Conservation (phyloP, 495 filamentous ascomycete genomes). For the Penicillium waksmanii region DNA sequence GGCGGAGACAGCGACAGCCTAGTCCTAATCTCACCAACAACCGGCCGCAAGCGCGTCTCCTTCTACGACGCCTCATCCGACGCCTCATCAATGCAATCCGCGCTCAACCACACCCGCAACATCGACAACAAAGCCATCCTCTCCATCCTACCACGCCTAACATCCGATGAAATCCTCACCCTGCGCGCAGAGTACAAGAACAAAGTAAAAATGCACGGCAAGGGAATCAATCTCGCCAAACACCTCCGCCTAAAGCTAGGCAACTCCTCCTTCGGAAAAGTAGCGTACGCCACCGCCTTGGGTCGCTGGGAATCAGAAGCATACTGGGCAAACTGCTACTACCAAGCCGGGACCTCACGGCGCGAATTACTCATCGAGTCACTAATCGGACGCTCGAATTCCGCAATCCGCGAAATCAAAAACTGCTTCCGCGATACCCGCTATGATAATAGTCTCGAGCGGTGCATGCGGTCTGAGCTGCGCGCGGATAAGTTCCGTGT, state of each 20-base stretch:
- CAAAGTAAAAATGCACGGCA: conserved; percentile 77
- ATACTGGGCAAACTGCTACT: conserved; percentile 99
- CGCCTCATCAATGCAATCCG: conserved; percentile 73
- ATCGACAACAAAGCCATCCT: conserved; percentile 73
- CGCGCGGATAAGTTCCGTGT: conserved; percentile 93
- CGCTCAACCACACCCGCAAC: conserved; percentile 68
- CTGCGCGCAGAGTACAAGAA: conserved; percentile 88
- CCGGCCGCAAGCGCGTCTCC: conserved; percentile 53
- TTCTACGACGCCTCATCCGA: conserved; percentile 79
- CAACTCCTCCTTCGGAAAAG: conserved; percentile 80
- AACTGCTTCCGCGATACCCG: conserved; percentile 91
- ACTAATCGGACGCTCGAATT: conserved; percentile 84
- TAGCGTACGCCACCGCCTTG: conserved; percentile 85
- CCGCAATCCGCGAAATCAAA: conserved; percentile 89
- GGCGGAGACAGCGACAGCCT: conserved; percentile 23
- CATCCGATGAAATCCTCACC: conserved; percentile 82
- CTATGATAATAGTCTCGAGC: conserved; percentile 78
- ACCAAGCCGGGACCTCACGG: conserved; percentile 82
- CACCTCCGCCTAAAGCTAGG: conserved; percentile 81
- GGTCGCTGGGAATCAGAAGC: conserved; percentile 93
- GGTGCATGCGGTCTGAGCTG: conserved; percentile 88
- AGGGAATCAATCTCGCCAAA: conserved; percentile 93
- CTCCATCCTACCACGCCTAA: conserved; percentile 80
- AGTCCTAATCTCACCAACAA: conserved; percentile 37
- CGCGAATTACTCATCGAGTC: conserved; percentile 90